Percentiles rank a stretch among this genome's conserved stretches.
Conservation (phyloP, 805 yeast genomes). For the Alloascoidea hylecoeti region DNA sequence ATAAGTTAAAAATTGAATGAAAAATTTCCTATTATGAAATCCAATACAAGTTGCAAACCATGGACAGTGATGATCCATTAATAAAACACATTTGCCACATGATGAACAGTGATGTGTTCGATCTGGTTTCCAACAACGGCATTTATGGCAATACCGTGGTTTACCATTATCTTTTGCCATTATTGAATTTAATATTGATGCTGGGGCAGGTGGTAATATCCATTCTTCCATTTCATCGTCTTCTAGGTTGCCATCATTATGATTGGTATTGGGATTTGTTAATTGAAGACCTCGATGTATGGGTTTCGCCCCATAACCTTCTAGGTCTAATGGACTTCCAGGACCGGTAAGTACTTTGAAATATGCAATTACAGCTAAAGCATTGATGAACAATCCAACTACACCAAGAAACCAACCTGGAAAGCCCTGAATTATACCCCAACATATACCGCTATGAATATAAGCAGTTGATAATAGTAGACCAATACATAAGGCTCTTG, state of each 20-base stretch:
- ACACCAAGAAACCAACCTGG: constrained; percentile 5
- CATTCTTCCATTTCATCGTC: constrained; percentile 4
- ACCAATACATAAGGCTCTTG: neutral
- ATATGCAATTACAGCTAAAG: constrained; percentile 13
- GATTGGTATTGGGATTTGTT: no score
- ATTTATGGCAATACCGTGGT: constrained; percentile 22
- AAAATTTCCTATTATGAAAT: constrained; percentile 62
- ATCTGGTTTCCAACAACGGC: constrained; percentile 27
- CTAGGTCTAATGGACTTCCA: constrained; percentile 17
- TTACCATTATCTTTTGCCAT: constrained; percentile 26
- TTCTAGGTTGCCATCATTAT: no score
- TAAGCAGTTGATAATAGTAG: neutral
- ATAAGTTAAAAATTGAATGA: constrained; percentile 57
- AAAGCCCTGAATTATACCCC: constrained; percentile 4
- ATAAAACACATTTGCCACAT: constrained; percentile 23
- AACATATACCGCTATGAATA: neutral
- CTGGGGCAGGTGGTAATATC: constrained; percentile 9
- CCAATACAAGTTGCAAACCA: constrained; percentile 93
- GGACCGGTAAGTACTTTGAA: constrained; percentile 15
- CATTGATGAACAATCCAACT: constrained; percentile 11
- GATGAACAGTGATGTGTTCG: constrained; percentile 26
- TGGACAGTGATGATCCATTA: constrained; percentile 64
- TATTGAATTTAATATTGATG: constrained; percentile 14
- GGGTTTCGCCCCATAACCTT: neutral
- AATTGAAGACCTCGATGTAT: no score